Evolutionary conservation across 306 rosid genomes (phyloP), one percentile per base, ranked within the genome.

Genomic region (Canavalia gladiata): DNA sequence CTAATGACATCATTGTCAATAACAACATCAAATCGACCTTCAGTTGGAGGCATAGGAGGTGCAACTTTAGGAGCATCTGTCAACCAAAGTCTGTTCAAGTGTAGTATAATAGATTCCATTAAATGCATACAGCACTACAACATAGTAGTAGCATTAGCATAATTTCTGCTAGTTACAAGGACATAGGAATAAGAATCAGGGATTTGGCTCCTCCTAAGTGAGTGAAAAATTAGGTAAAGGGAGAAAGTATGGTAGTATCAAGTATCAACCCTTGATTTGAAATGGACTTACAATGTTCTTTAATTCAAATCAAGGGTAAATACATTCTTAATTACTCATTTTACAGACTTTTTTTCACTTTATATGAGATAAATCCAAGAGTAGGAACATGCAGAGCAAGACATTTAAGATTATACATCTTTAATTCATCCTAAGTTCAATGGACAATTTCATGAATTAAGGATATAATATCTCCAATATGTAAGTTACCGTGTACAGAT

Each of bases 1-100:
- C 76, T 33, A 67, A 95, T 88, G 25, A 4, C 58, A 79, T 89
- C 89, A 58, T 90, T 92, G 58, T 92, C 91, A 46, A 95, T 82
- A 29, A 82, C 85, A 47, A 95, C 84, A 0, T 95, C 91, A 28
- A 91, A 90, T 81, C 97, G 83, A 42, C 97, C 97, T 80, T 95
- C 94, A 3, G 85, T 88, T 76, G 97, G 97, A 31, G 97, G 99
- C 95, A 88, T 68, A 59, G 99, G 97, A 80, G 95, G 94, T 57
- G 74, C 78, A 69, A 51, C 92, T 57, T 90, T 78, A 25, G 91
- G n/a, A 3, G 84, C 65, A 79, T 86, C 93, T 94, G 93, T 72
- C 74, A 62, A 75, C 65, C 76, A 87, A 76, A 87, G 54, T 84
- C 83, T 79, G 83, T 85, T 83, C 46, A 80, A 87, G 57, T 87